Evolutionary conservation across 371 early-diverging fungal genomes (phyloP).

Genomic region (Saksenaea oblongispora): DNA sequence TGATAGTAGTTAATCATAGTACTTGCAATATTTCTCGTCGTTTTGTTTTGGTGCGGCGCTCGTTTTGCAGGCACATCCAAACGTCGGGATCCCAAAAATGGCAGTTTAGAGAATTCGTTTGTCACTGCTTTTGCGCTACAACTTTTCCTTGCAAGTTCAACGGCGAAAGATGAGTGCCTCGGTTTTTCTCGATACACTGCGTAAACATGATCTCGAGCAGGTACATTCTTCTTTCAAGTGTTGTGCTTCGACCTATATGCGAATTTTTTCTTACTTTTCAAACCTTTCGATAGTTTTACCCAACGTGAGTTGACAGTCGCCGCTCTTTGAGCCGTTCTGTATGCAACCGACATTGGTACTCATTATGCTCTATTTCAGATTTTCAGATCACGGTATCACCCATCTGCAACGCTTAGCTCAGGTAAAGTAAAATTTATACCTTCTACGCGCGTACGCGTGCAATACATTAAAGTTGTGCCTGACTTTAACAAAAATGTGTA

Average conservation of each 20-base stretch:
- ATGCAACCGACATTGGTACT: background rate
- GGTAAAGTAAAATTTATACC: slow-evolving; percentile 30
- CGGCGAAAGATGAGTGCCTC: slow-evolving; percentile 4
- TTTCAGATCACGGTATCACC: slow-evolving; percentile 62
- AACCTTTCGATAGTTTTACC: background rate
- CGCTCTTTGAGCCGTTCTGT: background rate
- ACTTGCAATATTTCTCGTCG: too few relatives aligned
- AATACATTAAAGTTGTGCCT: background rate
- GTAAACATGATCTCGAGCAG: slow-evolving; percentile 5
- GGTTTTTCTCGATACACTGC: slow-evolving; percentile 1
- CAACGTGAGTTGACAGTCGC: background rate
- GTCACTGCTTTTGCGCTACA: too few relatives aligned
- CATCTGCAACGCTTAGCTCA: slow-evolving; percentile 58
- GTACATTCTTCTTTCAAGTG: background rate
- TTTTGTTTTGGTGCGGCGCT: too few relatives aligned
- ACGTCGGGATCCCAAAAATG: too few relatives aligned
- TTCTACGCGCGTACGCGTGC: background rate
- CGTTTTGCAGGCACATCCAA: too few relatives aligned
- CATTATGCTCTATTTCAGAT: slow-evolving; percentile 28
- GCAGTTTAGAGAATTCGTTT: too few relatives aligned
- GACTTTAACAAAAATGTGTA: background rate
- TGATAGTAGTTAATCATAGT: too few relatives aligned
- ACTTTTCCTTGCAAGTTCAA: background rate
- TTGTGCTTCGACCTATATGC: background rate
- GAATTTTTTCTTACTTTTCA: background rate